Evolutionary conservation across 2,329 filamentous ascomycete genomes (phyloP), one percentile per base, ranked within the genome.

Genomic region (Lachnellula occidentalis): DNA sequence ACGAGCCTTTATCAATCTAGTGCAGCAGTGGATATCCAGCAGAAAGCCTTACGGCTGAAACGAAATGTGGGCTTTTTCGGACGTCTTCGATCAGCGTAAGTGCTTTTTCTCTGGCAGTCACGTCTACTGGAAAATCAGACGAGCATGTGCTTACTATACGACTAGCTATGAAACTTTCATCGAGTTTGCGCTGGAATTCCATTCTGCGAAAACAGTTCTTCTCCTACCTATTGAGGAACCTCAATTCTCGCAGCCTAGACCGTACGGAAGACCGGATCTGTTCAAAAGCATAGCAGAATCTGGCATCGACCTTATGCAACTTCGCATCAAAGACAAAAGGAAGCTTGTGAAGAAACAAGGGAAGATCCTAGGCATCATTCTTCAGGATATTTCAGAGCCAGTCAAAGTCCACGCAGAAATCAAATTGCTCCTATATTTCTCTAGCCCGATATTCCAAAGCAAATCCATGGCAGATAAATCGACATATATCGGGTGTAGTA

Each of bases 401-500:
- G 49, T 51, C 24, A 45, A 45, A 34, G 39, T 51, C 39, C 49
- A 51, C n/a, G 49, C 49, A 45, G 49, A 51, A 36, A 45, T 51
- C 15, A 45, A 51, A 34, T 45, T 51, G 39, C 37, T 51, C 14
- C 4, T 43, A 21, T 34, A 34, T 21, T 45, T 51, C 12, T 51
- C 22, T 21, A 27, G 24, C 5, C n/a, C 4, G n/a, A 45, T 8
- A 24, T 45, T 51, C n/a, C 39, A 27, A 51, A 17, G 39, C 39
- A 45, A 34, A 34, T 21, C 41, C 36, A 45, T 12, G 5, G 8
- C 15, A 34, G 21, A 45, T n/a, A 34, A 45, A 21, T 21, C 21
- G 24, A 51, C 14, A 27, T 51, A 51, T 51, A 51, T 51, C 21
- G 49, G 49, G 21, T 51, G 49, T 34, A 51, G 49, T 45, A 51